These are phyloP conservation scores for Thalassiosira mediterranea DNA, from an alignment of 352 stramenopile genomes.

Conservation along the genomic window DNA sequence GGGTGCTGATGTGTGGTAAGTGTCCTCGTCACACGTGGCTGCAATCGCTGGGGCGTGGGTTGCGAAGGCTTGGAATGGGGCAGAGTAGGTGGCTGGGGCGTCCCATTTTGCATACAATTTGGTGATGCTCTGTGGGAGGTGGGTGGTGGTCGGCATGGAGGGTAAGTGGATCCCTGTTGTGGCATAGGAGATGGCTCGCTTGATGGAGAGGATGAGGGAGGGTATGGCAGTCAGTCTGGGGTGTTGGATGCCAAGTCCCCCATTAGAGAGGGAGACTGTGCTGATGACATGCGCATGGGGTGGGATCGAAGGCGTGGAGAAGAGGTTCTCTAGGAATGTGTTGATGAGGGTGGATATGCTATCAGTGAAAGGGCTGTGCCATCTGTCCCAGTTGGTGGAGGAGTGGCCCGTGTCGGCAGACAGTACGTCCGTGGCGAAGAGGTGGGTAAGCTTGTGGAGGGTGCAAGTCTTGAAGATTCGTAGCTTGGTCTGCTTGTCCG, in stretches of 20 bases:
- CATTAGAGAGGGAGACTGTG: slow-evolving; percentile 4
- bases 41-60: no score
- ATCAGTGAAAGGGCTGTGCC: background rate
- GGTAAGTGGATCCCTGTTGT: background rate
- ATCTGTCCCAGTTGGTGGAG: slow-evolving; percentile 16
- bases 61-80: no score
- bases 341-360: background rate
- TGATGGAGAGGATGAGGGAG: slow-evolving; percentile 1
- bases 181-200: slow-evolving; percentile 7
- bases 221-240: slow-evolving; percentile 10
- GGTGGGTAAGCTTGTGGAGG: slow-evolving; percentile 21
- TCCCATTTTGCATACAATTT: no score
- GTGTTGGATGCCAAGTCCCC: slow-evolving; percentile 16
- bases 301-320: background rate
- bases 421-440: slow-evolving; percentile 17
- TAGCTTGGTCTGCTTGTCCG: slow-evolving; percentile 4
- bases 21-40: no score
- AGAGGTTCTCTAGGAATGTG: background rate
- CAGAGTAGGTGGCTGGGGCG: no score
- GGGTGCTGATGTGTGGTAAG: no score
- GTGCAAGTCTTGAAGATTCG: slow-evolving; percentile 24
- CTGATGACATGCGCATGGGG: slow-evolving; percentile 1
- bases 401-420: slow-evolving; percentile 2
- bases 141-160: no score
- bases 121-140: no score